Conservation (phyloP, 331 rosid species). For the Spiraea crenata region DNA sequence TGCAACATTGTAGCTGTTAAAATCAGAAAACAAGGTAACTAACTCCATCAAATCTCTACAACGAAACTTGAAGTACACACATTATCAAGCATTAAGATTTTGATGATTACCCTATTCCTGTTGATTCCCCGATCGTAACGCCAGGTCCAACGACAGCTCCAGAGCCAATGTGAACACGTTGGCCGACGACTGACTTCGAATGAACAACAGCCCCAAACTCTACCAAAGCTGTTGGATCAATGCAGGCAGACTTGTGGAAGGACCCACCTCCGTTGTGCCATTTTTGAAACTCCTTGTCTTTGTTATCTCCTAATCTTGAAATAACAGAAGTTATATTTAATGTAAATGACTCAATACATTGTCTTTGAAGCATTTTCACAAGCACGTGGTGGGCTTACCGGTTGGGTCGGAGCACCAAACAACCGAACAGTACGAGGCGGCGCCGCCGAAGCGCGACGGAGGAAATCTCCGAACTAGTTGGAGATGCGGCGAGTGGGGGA, state of each 20-base stretch:
- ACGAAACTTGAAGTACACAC: neutral
- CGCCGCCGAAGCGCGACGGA: neutral
- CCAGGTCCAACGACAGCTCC: slow-evolving; percentile 78
- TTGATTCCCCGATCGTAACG: slow-evolving; percentile 59
- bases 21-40: slow-evolving; percentile 19
- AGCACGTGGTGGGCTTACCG: slow-evolving; percentile 27
- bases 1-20: slow-evolving; percentile 62
- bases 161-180: slow-evolving; percentile 57
- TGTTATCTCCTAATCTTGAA: slow-evolving; percentile 42
- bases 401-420: slow-evolving; percentile 8
- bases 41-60: slow-evolving; percentile 7
- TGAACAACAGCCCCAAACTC: slow-evolving; percentile 78
- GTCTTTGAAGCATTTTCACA: slow-evolving; percentile 27
- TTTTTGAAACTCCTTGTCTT: slow-evolving; percentile 38
- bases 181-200: slow-evolving; percentile 54
- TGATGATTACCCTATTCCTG: slow-evolving; percentile 54
- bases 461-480: slow-evolving; percentile 12
- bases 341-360: neutral
- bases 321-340: slow-evolving; percentile 21
- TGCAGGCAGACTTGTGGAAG: slow-evolving; percentile 60
- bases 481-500: slow-evolving; percentile 20
- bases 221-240: slow-evolving; percentile 59
- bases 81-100: neutral
- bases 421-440: too few relatives aligned
- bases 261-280: slow-evolving; percentile 85